Percentiles rank a stretch among this genome's conserved stretches.
Evolutionary conservation across 164 flowering plant genomes (phyloP).

Genomic region (Echeveria elegans): DNA sequence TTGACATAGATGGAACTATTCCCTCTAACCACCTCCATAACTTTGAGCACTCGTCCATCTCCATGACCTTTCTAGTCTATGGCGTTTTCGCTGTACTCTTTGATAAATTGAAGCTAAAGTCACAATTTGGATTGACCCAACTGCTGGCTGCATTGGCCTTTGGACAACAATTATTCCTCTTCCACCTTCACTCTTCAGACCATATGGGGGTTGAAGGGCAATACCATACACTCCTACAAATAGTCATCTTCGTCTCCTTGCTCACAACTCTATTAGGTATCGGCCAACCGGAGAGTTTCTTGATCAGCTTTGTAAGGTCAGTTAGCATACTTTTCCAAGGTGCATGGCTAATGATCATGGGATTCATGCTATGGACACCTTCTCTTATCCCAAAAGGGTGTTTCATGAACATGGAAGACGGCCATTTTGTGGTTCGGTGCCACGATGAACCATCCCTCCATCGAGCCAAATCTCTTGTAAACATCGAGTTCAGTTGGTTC

Average conservation of each 20-base stretch:
- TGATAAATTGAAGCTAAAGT: conserved; percentile 15
- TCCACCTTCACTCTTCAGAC: conserved; percentile 42
- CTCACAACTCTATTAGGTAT: conserved; percentile 58
- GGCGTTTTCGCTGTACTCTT: conserved; percentile 28
- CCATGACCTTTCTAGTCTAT: conserved; percentile 35
- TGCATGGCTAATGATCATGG: conserved; percentile 63
- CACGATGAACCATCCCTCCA: conserved; percentile 27
- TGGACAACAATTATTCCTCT: conserved; percentile 54
- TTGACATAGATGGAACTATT: conserved; percentile 53
- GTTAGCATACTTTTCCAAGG: conserved; percentile 61
- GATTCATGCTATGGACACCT: conserved; percentile 69
- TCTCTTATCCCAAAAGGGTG: conserved; percentile 53
- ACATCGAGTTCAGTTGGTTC: conserved; percentile 59
- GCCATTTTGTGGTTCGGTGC: conserved; percentile 53
- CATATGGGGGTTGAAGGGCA: conserved; percentile 36
- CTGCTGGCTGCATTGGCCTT: conserved; percentile 49
- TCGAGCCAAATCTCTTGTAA: conserved; percentile 59
- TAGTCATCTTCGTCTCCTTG: conserved; percentile 21
- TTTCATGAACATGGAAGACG: conserved; percentile 46
- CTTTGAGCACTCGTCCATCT: conserved; percentile 55
- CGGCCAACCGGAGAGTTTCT: conserved; percentile 35
- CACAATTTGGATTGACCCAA: conserved; percentile 28
- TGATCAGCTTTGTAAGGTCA: conserved; percentile 59
- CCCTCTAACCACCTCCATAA: conserved; percentile 61
- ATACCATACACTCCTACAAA: conserved; percentile 29